Base-by-base conservation (phyloP, 148 eudicot genomes). In the Hydrangea macrophylla region DNA sequence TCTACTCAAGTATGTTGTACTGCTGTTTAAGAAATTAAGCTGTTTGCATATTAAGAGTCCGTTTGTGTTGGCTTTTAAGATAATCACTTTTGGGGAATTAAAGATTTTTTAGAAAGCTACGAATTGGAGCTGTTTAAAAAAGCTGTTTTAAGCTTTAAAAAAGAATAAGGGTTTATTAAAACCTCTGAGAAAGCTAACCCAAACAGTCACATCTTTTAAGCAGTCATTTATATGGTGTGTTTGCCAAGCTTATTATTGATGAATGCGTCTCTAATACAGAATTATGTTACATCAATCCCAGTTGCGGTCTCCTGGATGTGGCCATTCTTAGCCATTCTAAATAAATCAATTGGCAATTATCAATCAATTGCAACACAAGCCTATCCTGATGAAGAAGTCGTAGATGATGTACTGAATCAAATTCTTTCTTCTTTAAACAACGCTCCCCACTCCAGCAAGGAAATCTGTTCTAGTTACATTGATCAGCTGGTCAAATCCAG, bases 401-500 rank as follows among this genome's bases (percentile, higher is more conserved):
- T 70, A 5, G 79, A 87, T 61, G 83, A 89, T 68, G 45, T 69
- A 40, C 67, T 89, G 58, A 70, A 75, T 56, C 78, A 74, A 76
- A 69, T 89, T 65, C 65, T 82, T 61, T 76, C 75, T 27, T 68
- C 75, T 40, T 24, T 79, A 55, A 77, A 81, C 65, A 59, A 58
- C 40, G 45, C 74, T 68, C 67, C 81, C 36, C 39, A 1, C 36
- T 78, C 81, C 37, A 69, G 69, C 57, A 72, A 65, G 28, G 80
- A 82, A 72, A 32, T 80, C 55, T 80, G 83, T 71, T 54, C 61
- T 55, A 33, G 36, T 50, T 75, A 69, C 63, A 79, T 92, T 39
- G 80, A 78, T 56, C 79, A 70, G 74, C 76, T 92, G 26, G 81
- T 91, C 69, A 75, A 35, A 60, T 68, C 71, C 39, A 79, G 79